These are phyloP conservation scores for Prototheca wickerhamii DNA, from an alignment of 163 green algal species.

Conservation along the genomic window DNA sequence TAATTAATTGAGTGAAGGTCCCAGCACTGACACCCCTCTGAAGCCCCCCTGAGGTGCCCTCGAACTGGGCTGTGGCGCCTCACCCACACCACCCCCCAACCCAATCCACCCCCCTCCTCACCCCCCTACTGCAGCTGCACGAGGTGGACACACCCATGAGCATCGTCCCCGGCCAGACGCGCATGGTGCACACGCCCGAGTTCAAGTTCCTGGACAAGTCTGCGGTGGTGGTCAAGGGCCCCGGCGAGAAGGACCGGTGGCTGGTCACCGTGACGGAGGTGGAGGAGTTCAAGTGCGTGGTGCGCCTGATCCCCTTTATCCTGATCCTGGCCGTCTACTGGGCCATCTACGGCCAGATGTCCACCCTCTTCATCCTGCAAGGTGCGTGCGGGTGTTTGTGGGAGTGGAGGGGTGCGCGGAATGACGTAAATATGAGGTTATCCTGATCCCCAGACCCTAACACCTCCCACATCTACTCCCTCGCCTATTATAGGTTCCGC, in stretches of 20 bases:
- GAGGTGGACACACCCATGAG: conserved; percentile 16
- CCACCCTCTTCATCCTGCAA: conserved; percentile 35
- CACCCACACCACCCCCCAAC: background rate
- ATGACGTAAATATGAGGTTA: too few relatives aligned
- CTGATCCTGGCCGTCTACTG: conserved; percentile 28
- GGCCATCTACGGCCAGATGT: conserved; percentile 31
- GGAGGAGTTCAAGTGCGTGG: conserved; percentile 28
- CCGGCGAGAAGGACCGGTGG: conserved; percentile 1
- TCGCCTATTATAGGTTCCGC: background rate
- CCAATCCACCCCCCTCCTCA: too few relatives aligned
- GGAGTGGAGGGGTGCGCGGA: background rate
- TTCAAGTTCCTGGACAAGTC: conserved; percentile 22
- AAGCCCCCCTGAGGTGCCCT: too few relatives aligned
- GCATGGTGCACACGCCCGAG: conserved; percentile 3
- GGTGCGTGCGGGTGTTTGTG: conserved; percentile 5
- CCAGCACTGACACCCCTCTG: too few relatives aligned
- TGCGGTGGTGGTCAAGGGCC: background rate
- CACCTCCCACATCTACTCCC: background rate
- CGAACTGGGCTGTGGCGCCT: too few relatives aligned
- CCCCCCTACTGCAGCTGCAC: conserved; percentile 9
- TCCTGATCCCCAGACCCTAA: too few relatives aligned
- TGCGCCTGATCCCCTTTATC: conserved; percentile 15
- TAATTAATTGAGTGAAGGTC: too few relatives aligned
- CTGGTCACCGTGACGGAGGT: conserved; percentile 28
- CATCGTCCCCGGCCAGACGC: conserved; percentile 16